Evolutionary conservation across 164 flowering plant species (phyloP).

Genomic region (Aristolochia fimbriata): DNA sequence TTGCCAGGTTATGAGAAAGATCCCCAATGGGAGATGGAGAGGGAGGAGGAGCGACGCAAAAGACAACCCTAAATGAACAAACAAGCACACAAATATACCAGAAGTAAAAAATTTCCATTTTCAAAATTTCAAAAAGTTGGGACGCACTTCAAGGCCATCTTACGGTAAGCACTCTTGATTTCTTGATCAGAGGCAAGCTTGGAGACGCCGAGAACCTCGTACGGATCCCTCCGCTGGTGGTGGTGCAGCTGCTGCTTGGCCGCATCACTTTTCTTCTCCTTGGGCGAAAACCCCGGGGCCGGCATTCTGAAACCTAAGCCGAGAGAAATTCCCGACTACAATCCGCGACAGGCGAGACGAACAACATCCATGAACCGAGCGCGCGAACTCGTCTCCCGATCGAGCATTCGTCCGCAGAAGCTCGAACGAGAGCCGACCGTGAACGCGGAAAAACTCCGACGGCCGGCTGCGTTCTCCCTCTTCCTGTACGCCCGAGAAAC

Average conservation of each 20-base stretch:
- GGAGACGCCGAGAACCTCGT: slow-evolving; percentile 73
- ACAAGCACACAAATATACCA: neutral
- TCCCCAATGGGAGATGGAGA: too few species aligned
- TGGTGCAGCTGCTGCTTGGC: slow-evolving; percentile 35
- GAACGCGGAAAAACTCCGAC: too few species aligned
- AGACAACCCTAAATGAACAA: neutral
- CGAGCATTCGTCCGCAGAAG: too few species aligned
- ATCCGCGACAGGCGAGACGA: neutral
- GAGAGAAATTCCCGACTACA: too few species aligned
- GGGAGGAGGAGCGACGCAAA: neutral
- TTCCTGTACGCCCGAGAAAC: too few species aligned
- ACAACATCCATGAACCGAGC: neutral
- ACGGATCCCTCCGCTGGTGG: slow-evolving; percentile 58
- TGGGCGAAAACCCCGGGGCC: slow-evolving; percentile 28
- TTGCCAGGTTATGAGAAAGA: too few species aligned
- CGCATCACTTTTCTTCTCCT: slow-evolving; percentile 39
- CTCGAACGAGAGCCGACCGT: too few species aligned
- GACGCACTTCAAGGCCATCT: slow-evolving; percentile 78
- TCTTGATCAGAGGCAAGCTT: slow-evolving; percentile 75
- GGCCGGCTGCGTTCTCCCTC: too few species aligned
- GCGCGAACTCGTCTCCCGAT: neutral
- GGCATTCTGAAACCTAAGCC: slow-evolving; percentile 31
- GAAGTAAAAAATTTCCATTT: neutral
- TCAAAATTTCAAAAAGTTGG: neutral
- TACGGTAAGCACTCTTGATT: slow-evolving; percentile 80